Evolutionary conservation across 2,329 filamentous ascomycete genomes (phyloP), one percentile per base, ranked within the genome.

Genomic region (Rutstroemia sp.): DNA sequence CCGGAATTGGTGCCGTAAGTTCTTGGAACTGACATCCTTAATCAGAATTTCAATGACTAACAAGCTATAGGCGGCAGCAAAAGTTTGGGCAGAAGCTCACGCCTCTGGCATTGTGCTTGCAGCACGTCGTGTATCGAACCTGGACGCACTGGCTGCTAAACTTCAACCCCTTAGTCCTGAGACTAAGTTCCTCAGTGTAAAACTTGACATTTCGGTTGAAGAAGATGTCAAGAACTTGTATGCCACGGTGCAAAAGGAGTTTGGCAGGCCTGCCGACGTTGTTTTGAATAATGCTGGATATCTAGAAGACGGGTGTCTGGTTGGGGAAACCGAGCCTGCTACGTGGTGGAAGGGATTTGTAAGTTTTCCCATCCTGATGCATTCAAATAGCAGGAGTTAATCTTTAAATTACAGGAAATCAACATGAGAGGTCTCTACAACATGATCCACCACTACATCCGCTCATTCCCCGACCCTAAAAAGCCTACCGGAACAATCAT

Each of bases 271-370:
- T 5, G 63, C 63, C 5, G 74, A 77, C 50, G 65, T 77, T 3
- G 55, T 77, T 2, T 60, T 77, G 46, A 74, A 73, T 55, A 77
- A 75, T 61, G 74, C 74, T 0, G 75, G 72, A 5, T 72, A 38
- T 27, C 0, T 76, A 18, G 71, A 73, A 41, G 61, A 63, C 16
- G 71, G 67, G 45, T 57, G 62, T 1, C 30, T 7, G 8, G 25
- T 50, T 34, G 46, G 37, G 10, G 52, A 55, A 9, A n/a, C 0
- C 9, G 38, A 30, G 14, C 52, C 46, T 18, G 25, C 34, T 34
- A 5, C 1, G 9, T 50, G 45, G 45, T 50, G 45, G 45, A 42
- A 42, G 27, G 25, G 3, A 34, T 10, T 55, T 12, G 52, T 55
- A 19, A 42, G 46, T 50, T 8, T n/a, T 49, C 5, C 14, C n/a